Base-by-base conservation (phyloP, 352 stramenopile genomes). In the Phytopythium litorale region DNA sequence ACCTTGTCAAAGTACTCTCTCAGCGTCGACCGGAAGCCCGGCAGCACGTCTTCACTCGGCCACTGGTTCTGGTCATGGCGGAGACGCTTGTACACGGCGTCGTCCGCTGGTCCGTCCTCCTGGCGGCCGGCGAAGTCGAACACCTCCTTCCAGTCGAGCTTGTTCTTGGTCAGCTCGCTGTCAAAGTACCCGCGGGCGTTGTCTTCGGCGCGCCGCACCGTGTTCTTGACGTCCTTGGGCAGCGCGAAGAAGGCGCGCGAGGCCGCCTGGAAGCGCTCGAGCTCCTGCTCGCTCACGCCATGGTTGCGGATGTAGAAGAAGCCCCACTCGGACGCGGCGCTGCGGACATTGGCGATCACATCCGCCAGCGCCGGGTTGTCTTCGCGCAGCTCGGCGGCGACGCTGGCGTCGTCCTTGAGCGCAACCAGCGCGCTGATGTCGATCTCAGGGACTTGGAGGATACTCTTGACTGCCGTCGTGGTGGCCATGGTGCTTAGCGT, bases 231-330 rank as follows among this genome's bases (percentile, higher is more conserved):
- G 3, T 86, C 66, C 45, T 79, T 76, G 1, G 87, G 79, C 7
- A 97, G 70, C 15, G 42, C 57, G 70, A 98, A 98, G 73, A 97
- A 98, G 1, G 63, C 61, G 33, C 71, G 68, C 73, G 92, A 94
- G 37, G 70, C 65, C 12, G 63, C 48, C 28, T 83, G 71, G 60
- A 97, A 96, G 7, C 45, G 46, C 11, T 81, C 62, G 21, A 98
- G 66, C 21, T 95, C 67, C 8, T 84, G 54, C 1, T 63, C 16
- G 0, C 79, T 64, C 21, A 98, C 69, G 0, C 78, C 81, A 63
- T 97, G 89, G 73, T 93, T 89, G 1, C 81, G 65, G 51, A 98
- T 81, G 75, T 98, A 94, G 71, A 98, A 98, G 73, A 98, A 98
- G 7, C 92, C 92, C 79, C 80, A 97, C 48, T 89, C 77, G 23